Evolutionary conservation across 179 eudicot genomes (phyloP).

Genomic region (Silene coronaria): DNA sequence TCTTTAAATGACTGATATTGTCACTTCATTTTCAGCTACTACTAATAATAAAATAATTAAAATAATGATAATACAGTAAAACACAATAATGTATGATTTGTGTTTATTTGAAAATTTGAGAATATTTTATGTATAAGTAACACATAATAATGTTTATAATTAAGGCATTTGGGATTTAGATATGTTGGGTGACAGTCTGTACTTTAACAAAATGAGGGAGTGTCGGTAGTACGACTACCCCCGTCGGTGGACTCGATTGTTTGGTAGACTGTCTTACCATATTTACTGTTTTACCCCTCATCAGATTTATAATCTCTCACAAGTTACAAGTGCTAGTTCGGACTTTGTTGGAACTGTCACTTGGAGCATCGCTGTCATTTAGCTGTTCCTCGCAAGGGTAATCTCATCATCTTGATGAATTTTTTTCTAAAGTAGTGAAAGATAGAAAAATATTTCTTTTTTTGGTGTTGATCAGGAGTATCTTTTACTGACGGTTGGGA

Average conservation of each 20-base stretch:
- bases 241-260: conserved; percentile 28
- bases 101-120: too few species aligned
- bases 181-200: conserved; percentile 28
- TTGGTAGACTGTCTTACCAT: neutral
- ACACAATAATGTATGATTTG: neutral
- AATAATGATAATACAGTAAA: neutral
- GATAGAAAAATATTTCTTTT: too few species aligned
- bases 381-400: conserved; percentile 18
- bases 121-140: neutral
- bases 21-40: neutral
- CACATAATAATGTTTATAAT: neutral
- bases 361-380: conserved; percentile 21
- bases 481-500: too few species aligned
- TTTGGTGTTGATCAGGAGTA: too few species aligned
- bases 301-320: neutral
- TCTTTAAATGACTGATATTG: neutral
- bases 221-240: conserved; percentile 29
- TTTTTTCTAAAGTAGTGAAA: too few species aligned
- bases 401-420: neutral
- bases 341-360: conserved; percentile 1
- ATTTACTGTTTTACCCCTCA: conserved; percentile 5
- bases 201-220: neutral
- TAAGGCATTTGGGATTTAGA: neutral
- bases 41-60: too few species aligned
- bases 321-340: neutral